phyloP scores from a whole-genome alignment of 345 rosid genomes.

The Abelmoschus esculentus region DNA sequence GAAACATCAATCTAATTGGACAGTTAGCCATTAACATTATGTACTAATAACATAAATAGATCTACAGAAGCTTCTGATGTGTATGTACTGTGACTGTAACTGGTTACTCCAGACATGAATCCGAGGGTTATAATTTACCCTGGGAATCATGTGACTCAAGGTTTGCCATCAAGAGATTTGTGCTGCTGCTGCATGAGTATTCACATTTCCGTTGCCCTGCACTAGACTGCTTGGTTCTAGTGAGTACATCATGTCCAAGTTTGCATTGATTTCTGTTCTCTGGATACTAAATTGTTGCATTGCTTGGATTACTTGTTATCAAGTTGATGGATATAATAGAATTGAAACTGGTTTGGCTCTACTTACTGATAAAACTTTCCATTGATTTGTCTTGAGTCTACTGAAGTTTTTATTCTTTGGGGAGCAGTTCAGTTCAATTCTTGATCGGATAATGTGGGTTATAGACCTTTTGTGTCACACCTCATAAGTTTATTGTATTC shows the following conservation, averaged over 20 bases:
- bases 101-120: background rate
- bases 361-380: background rate
- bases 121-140: background rate
- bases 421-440: background rate
- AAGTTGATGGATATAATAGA: background rate
- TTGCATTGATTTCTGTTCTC: background rate
- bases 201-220: background rate
- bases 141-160: background rate
- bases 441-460: background rate
- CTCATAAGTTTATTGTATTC: background rate
- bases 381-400: background rate
- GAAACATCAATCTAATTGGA: background rate
- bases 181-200: background rate
- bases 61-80: background rate
- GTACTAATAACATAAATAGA: background rate
- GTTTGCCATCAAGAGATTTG: background rate
- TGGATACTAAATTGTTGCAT: background rate
- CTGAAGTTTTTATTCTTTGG: background rate
- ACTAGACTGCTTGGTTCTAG: slow-evolving; percentile 1
- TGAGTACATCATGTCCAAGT: background rate
- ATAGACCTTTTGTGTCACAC: background rate
- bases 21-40: background rate
- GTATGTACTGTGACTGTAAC: background rate
- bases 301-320: background rate
- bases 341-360: background rate